These are phyloP conservation scores for Alternaria tenuissima DNA, from an alignment of 2,329 filamentous ascomycete genomes.

Conservation along the genomic window DNA sequence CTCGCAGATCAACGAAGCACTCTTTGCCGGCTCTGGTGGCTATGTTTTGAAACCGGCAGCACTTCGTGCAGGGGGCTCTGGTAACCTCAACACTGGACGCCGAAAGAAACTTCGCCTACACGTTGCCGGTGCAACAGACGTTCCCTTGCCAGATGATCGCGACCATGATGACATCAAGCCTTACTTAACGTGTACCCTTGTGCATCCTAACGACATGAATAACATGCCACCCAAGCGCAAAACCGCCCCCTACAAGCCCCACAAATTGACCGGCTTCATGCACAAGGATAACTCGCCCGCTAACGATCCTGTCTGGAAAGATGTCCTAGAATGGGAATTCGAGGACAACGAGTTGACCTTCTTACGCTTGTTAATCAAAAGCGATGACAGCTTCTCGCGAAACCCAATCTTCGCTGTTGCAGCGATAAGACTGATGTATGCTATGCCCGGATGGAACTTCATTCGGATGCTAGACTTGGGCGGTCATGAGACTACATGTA, in stretches of 20 bases:
- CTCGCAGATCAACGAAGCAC: conserved; percentile 73
- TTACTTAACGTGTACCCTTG: conserved; percentile 71
- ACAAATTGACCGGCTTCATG: conserved; percentile 63
- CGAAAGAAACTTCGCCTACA: conserved; percentile 64
- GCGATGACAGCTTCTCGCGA: conserved; percentile 67
- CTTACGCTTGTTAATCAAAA: conserved; percentile 71
- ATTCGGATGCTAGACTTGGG: conserved; percentile 71
- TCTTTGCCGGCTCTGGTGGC: conserved; percentile 71
- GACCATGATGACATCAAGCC: conserved; percentile 63
- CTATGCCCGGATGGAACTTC: conserved; percentile 67
- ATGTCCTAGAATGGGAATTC: conserved; percentile 72
- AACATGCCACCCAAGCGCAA: conserved; percentile 66
- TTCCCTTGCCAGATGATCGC: conserved; percentile 63
- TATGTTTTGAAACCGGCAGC: conserved; percentile 71
- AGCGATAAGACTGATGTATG: conserved; percentile 67
- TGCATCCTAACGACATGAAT: conserved; percentile 64
- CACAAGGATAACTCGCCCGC: conserved; percentile 67
- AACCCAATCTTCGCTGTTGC: conserved; percentile 71
- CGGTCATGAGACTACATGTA: conserved; percentile 69
- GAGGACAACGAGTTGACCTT: conserved; percentile 73
- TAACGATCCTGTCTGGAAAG: conserved; percentile 72
- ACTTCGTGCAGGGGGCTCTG: conserved; percentile 65
- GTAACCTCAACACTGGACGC: conserved; percentile 56
- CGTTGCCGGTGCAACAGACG: conserved; percentile 68
- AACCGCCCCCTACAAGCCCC: conserved; percentile 67